Conservation (phyloP, 2,329 filamentous ascomycete genomes). For the Eutypella sp. region DNA sequence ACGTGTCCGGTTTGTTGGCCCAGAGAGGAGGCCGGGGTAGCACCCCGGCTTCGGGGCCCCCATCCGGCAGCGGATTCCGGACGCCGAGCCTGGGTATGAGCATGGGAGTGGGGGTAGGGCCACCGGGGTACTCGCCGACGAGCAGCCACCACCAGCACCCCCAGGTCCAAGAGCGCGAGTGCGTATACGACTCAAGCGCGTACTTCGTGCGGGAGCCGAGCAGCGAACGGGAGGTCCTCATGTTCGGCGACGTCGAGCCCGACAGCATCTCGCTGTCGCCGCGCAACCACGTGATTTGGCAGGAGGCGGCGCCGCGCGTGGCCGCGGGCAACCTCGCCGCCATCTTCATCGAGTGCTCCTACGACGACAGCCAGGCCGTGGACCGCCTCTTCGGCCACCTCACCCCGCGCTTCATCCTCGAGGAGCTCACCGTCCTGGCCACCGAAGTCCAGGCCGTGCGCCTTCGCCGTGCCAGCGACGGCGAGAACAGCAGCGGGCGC, state of each 20-base stretch:
- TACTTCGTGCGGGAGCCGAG: conserved; percentile 81
- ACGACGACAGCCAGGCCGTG: conserved; percentile 73
- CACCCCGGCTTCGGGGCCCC: conserved; percentile 19
- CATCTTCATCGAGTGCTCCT: conserved; percentile 95
- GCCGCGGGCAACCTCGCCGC: conserved; percentile 65
- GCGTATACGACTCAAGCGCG: conserved; percentile 82
- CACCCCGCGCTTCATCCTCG: conserved; percentile 74
- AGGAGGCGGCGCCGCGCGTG: conserved; percentile 82
- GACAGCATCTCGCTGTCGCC: conserved; percentile 79
- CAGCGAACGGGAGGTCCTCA: conserved; percentile 72
- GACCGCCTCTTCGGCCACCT: conserved; percentile 84
- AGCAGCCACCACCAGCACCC: no score
- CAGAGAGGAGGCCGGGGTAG: conserved; percentile 18
- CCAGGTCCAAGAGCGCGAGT: conserved; percentile 39
- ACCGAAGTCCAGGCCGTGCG: conserved; percentile 58
- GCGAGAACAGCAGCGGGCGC: no score
- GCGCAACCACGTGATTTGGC: conserved; percentile 79
- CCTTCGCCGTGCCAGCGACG: no score
- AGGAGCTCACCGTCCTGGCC: conserved; percentile 71
- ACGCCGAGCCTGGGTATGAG: conserved; percentile 23
- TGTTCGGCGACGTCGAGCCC: conserved; percentile 94
- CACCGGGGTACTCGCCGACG: no score
- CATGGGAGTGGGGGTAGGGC: no score
- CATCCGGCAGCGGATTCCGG: conserved; percentile 20
- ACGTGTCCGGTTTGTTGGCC: conserved; percentile 28